Percentiles rank a stretch among this genome's conserved stretches.
These are phyloP conservation scores for Climacium dendroides DNA, from an alignment of 225 moss, liverwort and hornwort species.

Conservation along the genomic window DNA sequence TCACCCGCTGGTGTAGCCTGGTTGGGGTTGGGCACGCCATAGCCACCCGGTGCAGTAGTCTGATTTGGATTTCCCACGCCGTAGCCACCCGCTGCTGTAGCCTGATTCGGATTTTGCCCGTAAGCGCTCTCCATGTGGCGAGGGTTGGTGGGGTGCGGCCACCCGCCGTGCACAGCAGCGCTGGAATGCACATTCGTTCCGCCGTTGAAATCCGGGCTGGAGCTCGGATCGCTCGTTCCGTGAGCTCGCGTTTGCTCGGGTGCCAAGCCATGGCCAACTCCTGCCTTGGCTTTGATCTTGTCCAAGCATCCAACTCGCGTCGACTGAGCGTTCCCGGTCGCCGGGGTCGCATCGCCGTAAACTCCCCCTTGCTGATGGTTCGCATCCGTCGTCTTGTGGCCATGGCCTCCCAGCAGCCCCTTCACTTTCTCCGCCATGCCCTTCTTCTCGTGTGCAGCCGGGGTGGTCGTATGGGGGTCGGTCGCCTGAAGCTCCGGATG, in stretches of 20 bases:
- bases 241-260: neutral
- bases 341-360: conserved; percentile 22
- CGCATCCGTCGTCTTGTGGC: neutral
- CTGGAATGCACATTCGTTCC: conserved; percentile 18
- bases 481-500: neutral
- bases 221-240: neutral
- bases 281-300: conserved; percentile 34
- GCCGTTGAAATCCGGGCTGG: conserved; percentile 21
- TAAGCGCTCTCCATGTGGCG: neutral
- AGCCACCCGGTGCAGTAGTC: neutral
- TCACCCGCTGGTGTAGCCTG: neutral
- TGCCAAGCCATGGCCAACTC: conserved; percentile 8
- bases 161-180: conserved; percentile 32
- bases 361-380: neutral
- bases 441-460: conserved; percentile 15
- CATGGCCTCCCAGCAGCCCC: conserved; percentile 20
- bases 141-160: conserved; percentile 25
- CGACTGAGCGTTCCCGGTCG: conserved; percentile 11
- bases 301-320: conserved; percentile 38
- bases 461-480: neutral
- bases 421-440: conserved; percentile 30
- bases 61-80: neutral
- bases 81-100: neutral
- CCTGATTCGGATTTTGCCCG: neutral
- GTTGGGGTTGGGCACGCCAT: neutral